Conservation (phyloP, 495 filamentous ascomycete genomes). For the Annulohypoxylon moriforme region DNA sequence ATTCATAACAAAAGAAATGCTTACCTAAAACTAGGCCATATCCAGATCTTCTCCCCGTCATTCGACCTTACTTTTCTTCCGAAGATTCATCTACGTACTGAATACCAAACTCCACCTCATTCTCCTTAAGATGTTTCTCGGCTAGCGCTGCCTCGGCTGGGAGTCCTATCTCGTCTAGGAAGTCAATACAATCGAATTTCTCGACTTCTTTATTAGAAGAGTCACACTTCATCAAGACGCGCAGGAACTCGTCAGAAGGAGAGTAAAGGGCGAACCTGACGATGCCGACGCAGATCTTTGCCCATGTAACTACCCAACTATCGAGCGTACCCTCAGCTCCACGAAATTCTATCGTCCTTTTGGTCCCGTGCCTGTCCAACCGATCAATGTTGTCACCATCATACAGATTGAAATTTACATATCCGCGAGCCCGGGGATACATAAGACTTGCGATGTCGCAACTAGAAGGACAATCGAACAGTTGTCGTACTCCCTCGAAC, state of each 20-base stretch:
- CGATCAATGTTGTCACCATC: not conserved
- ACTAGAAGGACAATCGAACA: not conserved
- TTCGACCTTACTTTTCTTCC: not conserved
- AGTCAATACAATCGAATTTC: constrained; percentile 37
- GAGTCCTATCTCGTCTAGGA: constrained; percentile 40
- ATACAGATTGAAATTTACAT: constrained; percentile 7
- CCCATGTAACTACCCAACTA: constrained; percentile 46
- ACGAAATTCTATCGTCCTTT: constrained; percentile 53
- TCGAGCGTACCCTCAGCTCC: constrained; percentile 51
- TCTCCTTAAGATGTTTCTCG: constrained; percentile 21
- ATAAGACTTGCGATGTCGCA: constrained; percentile 16
- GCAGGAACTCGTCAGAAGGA: constrained; percentile 23
- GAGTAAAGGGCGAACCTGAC: constrained; percentile 39
- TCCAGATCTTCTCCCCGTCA: too few relatives aligned
- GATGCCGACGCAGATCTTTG: constrained; percentile 47
- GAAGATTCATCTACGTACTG: not conserved
- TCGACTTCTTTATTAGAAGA: not conserved
- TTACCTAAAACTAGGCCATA: too few relatives aligned
- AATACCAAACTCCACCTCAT: constrained; percentile 11
- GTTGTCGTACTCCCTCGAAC: not conserved
- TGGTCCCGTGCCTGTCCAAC: not conserved
- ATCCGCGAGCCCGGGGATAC: not conserved
- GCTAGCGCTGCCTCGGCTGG: constrained; percentile 28
- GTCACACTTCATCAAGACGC: constrained; percentile 25
- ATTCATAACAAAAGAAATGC: too few relatives aligned